Evolutionary conservation across 306 rosid species (phyloP).

Genomic region (Gynostemma pentaphyllum): DNA sequence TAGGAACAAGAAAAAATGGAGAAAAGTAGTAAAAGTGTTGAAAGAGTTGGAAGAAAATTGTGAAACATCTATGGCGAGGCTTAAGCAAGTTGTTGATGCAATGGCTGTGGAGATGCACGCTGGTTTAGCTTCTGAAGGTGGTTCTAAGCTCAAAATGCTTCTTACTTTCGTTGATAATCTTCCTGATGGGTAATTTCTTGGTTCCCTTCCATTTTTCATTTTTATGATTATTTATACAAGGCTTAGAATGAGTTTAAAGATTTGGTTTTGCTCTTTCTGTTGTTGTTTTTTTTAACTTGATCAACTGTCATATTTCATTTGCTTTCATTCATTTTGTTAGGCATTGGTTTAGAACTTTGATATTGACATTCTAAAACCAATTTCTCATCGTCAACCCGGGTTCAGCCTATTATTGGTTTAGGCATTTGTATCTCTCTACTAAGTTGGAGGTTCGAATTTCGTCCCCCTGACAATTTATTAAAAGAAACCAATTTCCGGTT

Average conservation of each 20-base stretch:
- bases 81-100: conserved; percentile 85
- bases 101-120: conserved; percentile 99
- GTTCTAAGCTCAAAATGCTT: conserved; percentile 96
- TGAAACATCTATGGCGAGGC: conserved; percentile 49
- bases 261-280: not conserved
- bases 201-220: too few relatives aligned
- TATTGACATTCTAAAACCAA: not conserved
- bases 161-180: conserved; percentile 81
- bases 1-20: conserved; percentile 62
- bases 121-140: conserved; percentile 91
- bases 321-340: not conserved
- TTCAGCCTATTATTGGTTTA: too few relatives aligned
- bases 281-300: not conserved
- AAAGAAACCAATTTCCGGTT: too few relatives aligned
- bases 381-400: too few relatives aligned
- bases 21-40: conserved; percentile 51
- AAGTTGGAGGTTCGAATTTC: too few relatives aligned
- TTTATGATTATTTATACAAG: too few relatives aligned
- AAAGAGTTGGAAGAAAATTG: conserved; percentile 65
- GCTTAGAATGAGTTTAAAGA: not conserved
- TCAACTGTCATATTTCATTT: not conserved
- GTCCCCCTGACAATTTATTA: too few relatives aligned
- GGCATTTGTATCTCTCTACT: too few relatives aligned
- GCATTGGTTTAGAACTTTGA: not conserved
- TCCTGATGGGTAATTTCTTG: conserved; percentile 62